Evolutionary conservation across 805 yeast genomes (phyloP), one percentile per base, ranked within the genome.

Genomic region (Jamesozyma spencerorum): DNA sequence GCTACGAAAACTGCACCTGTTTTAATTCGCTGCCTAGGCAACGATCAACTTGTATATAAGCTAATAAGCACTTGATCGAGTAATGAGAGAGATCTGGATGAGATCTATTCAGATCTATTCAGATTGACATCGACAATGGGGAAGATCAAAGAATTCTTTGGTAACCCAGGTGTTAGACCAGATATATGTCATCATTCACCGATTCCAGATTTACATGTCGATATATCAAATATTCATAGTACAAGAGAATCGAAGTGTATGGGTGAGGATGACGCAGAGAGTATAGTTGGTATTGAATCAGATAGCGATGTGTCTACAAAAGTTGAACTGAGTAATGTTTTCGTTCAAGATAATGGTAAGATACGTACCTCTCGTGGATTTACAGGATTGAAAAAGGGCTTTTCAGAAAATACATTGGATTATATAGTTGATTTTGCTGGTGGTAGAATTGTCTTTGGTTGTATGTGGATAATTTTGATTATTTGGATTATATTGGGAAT

Each of bases 401-500:
- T 26, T 5, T 42, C 51, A 15, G 60, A 57, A 34, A 46, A 38
- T 11, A 18, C 46, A 2, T 41, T 56, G 32, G 62, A 58, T 41
- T 20, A 30, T n/a, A n/a, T 57, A 13, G 62, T 58, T 13, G 36
- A 18, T 17, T 45, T 48, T 35, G 63, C 62, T 2, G 64, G 64
- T 34, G 42, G 57, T 3, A 48, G 49, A 31, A 38, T 48, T 24
- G 47, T 55, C 34, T 60, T 65, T 35, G 33, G 49, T 18, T 11
- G 54, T 1, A 54, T 61, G 49, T 52, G 62, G 57, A 14, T 44
- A 2, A 45, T 61, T 17, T 41, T 49, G 28, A 49, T 54, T 42
- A 44, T 50, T 26, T 60, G 64, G 64, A 46, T 49, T 14, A 43
- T 58, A 7, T 10, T 55, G 1, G 64, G 68, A 34, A 46, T 48